Base-by-base conservation (phyloP, 2,329 filamentous ascomycete species). In the Colletotrichum liriopes region DNA sequence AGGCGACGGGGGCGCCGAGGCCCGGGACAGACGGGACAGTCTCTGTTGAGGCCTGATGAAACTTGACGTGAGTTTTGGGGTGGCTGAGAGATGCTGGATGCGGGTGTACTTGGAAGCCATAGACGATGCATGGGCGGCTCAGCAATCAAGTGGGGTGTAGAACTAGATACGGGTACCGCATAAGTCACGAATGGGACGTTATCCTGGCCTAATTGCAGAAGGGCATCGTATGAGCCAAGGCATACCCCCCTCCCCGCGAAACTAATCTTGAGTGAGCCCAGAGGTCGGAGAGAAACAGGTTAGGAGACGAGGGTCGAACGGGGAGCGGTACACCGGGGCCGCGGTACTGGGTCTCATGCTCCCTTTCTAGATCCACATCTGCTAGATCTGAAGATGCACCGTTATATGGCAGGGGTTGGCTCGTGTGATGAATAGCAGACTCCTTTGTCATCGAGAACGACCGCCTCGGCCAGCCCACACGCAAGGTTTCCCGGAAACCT, bases 1-100 rank as follows among this genome's bases (percentile, higher is more conserved):
- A 60, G 41, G 23, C 67, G n/a, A 73, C 71, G 18, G 71, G 71
- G 1, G 71, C 71, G 43, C 71, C 71, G 49, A 54, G 67, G n/a
- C 71, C 71, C 2, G 71, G 71, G 0, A 73, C 67, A 1, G 67
- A 73, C 20, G 71, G 71, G 20, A 67, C 71, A 1, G 51, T 71
- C 5, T 37, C 51, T 32, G 47, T 49, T 3, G 8, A 67, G 35
- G 65, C 45, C 5, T 64, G 37, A 64, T 12, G 29, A 11, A 37
- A 37, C 35, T 37, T 37, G 35, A 11, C 35, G 8, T 37, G 35
- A 11, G 35, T 37, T 8, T 5, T 37, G 29, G 6, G 29, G 29
- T 32, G 29, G 29, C 29, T 32, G 29, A 32, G 29, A 37, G 41
- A 18, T 2, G 41, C 45, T 12, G 26, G 45, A 49, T 58, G n/a